These are phyloP conservation scores for Amanita muscaria DNA, from an alignment of 768 basidiomycete species.

Conservation along the genomic window DNA sequence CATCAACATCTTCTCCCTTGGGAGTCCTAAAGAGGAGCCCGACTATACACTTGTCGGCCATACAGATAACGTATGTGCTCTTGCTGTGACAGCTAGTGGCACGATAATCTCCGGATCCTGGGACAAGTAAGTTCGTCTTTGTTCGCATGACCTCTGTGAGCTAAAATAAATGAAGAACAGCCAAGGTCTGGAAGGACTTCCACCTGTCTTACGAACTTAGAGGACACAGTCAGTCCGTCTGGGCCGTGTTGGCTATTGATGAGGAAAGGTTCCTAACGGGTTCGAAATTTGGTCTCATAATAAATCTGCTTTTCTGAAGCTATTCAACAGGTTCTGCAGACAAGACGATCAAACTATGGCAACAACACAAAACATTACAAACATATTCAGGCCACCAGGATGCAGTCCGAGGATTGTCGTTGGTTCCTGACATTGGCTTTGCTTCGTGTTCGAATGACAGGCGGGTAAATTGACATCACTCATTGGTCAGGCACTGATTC, in stretches of 20 bases:
- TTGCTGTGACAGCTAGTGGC: constrained; percentile 62
- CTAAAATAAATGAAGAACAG: constrained; percentile 50
- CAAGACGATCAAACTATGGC: constrained; percentile 87
- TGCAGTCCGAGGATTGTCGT: constrained; percentile 78
- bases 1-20: constrained; percentile 73
- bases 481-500: neutral
- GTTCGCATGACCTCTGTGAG: neutral
- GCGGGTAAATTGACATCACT: constrained; percentile 40
- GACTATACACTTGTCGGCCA: constrained; percentile 82
- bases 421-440: constrained; percentile 83
- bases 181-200: constrained; percentile 88
- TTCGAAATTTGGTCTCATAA: constrained; percentile 21
- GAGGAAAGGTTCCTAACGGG: constrained; percentile 78
- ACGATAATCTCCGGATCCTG: constrained; percentile 91
- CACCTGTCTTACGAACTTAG: constrained; percentile 61
- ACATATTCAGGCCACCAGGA: constrained; percentile 85
- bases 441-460: constrained; percentile 95
- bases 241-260: constrained; percentile 81
- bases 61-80: constrained; percentile 80
- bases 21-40: constrained; percentile 56
- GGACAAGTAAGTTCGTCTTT: constrained; percentile 64
- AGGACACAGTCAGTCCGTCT: constrained; percentile 87
- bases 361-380: constrained; percentile 60
- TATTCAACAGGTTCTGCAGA: constrained; percentile 74
- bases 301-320: neutral